These are phyloP conservation scores for Metarhizium rileyi DNA, from an alignment of 2,329 filamentous ascomycete species.

Conservation along the genomic window DNA sequence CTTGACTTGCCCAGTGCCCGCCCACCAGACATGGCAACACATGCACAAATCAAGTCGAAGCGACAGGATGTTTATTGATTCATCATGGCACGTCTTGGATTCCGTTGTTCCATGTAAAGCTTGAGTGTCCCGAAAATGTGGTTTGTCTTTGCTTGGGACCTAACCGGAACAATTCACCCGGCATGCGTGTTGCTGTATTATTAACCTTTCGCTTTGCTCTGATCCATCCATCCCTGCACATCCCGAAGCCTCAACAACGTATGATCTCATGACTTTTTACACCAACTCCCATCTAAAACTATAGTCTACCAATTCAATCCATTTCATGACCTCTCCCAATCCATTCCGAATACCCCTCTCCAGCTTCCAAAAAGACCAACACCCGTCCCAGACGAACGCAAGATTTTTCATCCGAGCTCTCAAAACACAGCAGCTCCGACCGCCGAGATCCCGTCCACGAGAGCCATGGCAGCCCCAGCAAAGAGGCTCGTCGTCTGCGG, in stretches of 20 bases:
- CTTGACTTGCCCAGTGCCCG: too few species aligned
- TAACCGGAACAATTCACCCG: too few species aligned
- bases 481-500: slow-evolving; percentile 87
- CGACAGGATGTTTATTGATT: too few species aligned
- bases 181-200: too few species aligned
- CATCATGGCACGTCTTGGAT: too few species aligned
- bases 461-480: slow-evolving; percentile 41
- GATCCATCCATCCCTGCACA: neutral
- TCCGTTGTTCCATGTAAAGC: too few species aligned
- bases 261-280: slow-evolving; percentile 15
- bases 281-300: neutral
- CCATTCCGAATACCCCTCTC: neutral
- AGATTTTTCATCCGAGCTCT: neutral
- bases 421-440: neutral
- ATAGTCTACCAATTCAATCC: neutral
- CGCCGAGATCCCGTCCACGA: slow-evolving; percentile 8
- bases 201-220: too few species aligned
- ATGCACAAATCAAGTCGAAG: too few species aligned
- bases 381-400: neutral
- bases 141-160: too few species aligned
- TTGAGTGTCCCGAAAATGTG: too few species aligned
- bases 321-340: neutral
- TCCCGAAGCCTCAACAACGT: slow-evolving; percentile 2
- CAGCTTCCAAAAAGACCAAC: neutral
- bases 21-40: too few species aligned